Evolutionary conservation across 371 early-diverging fungal species (phyloP), one percentile per base, ranked within the genome.

Genomic region (Mucor circinelloides): DNA sequence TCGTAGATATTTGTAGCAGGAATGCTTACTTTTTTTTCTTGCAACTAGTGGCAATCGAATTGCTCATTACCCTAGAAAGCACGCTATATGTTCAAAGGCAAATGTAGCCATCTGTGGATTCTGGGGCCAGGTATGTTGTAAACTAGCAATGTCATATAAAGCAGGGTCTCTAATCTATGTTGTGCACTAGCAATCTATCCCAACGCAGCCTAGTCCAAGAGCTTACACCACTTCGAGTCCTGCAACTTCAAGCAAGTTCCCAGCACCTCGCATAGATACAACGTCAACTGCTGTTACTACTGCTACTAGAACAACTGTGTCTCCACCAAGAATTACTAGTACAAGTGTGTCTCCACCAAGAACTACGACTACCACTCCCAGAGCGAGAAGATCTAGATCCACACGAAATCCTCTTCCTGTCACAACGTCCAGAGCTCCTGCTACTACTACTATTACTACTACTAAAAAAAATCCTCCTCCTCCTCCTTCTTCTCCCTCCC

Each of bases 51-150:
- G 34, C 7, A 60, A 58, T 12, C 25, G 34, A 9, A 19, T 64
- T 3, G 34, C 60, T 6, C 62, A 64, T 44, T 68, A 64, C 38
- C 58, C 69, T 21, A 36, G 36, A 38, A 31, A 28, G n/a, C 69
- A 72, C n/a, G 3, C 44, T 4, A 10, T 65, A n/a, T 72, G 73
- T 30, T 25, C 46, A 42, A 19, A 46, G 21, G 73, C 73, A 8
- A 62, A 40, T 19, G 44, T 12, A 31, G 72, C 69, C 9, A 31
- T 72, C 2, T 72, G 72, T 62, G 72, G 72, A 52, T 72, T 65
- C 34, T 68, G 68, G 68, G 72, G 72, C 8, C 31, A 60, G 28
- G 72, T 72, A 25, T 50, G 21, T 21, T 46, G 6, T 8, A 68
- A 57, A 19, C 13, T 23, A 50, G 6, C 3, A 1, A 6, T 19